Percentiles rank a stretch among this genome's conserved stretches.
phyloP scores from a whole-genome alignment of 176 grass and related monocot species.

The Cenchrus purpureus region DNA sequence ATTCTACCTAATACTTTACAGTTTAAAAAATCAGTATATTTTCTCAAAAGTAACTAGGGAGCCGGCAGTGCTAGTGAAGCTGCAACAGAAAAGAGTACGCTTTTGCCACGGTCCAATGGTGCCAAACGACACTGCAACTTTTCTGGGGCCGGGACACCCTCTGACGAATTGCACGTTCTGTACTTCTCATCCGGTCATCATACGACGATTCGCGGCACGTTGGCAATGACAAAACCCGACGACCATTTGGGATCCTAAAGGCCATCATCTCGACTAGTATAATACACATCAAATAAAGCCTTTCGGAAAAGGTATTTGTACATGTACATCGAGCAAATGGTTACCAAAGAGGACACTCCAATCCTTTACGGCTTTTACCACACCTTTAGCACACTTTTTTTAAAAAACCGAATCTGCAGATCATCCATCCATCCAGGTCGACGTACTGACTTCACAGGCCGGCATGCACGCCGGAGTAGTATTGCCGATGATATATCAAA shows the following conservation, averaged over 20 bases:
- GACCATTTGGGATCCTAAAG: slow-evolving; percentile 39
- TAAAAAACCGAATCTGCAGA: slow-evolving; percentile 26
- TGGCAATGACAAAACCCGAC: neutral
- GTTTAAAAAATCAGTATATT: neutral
- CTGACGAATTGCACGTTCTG: slow-evolving; percentile 27
- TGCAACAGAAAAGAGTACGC: slow-evolving; percentile 9
- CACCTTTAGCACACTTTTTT: neutral
- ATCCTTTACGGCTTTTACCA: neutral
- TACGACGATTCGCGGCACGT: neutral
- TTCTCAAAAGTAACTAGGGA: neutral
- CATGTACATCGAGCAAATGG: no score
- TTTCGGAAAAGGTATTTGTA: no score
- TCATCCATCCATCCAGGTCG: neutral
- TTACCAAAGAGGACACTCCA: neutral
- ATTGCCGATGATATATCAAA: slow-evolving; percentile 25
- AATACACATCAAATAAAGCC: neutral
- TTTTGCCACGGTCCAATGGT: slow-evolving; percentile 22
- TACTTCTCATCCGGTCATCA: neutral
- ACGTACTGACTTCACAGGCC: neutral
- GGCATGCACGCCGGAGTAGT: neutral
- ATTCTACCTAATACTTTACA: neutral
- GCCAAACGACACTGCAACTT: neutral
- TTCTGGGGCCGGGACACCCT: neutral
- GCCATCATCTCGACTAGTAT: neutral
- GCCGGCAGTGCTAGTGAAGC: neutral